Conservation (phyloP, 1,284 basidiomycete species). For the Moesziomyces sp. region DNA sequence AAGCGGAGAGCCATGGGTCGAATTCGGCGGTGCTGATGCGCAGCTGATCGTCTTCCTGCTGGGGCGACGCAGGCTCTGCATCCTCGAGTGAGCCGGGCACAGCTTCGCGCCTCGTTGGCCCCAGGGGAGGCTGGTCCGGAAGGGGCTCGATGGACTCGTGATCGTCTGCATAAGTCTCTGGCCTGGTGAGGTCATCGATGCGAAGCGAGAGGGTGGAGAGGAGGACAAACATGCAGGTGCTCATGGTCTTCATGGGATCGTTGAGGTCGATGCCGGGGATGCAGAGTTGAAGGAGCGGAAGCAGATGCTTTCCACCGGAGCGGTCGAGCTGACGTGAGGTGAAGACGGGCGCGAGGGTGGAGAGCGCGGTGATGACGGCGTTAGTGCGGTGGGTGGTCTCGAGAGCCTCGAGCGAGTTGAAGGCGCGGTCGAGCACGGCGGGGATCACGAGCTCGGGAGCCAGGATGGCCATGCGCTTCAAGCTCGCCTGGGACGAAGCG, state of each 20-base stretch:
- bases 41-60: conserved; percentile 71
- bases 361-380: conserved; percentile 83
- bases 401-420: conserved; percentile 82
- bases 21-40: conserved; percentile 78
- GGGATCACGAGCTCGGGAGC: conserved; percentile 91
- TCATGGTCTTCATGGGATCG: conserved; percentile 88
- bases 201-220: conserved; percentile 82
- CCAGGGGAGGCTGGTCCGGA: conserved; percentile 40
- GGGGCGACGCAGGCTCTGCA: conserved; percentile 8
- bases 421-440: conserved; percentile 88
- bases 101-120: conserved; percentile 24
- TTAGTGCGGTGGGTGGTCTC: conserved; percentile 70
- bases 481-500: conserved; percentile 69
- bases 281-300: conserved; percentile 88
- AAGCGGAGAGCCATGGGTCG: conserved; percentile 88
- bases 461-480: conserved; percentile 79
- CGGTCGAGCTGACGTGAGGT: conserved; percentile 80
- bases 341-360: conserved; percentile 81
- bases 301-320: conserved; percentile 86
- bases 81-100: conserved; percentile 11
- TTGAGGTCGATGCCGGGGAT: conserved; percentile 94
- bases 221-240: conserved; percentile 80
- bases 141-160: conserved; percentile 27
- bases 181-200: conserved; percentile 78
- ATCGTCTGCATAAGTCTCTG: conserved; percentile 49